These are phyloP conservation scores for Paramecium caudatum DNA, from an alignment of 73 alveolate species.

Conservation along the genomic window DNA sequence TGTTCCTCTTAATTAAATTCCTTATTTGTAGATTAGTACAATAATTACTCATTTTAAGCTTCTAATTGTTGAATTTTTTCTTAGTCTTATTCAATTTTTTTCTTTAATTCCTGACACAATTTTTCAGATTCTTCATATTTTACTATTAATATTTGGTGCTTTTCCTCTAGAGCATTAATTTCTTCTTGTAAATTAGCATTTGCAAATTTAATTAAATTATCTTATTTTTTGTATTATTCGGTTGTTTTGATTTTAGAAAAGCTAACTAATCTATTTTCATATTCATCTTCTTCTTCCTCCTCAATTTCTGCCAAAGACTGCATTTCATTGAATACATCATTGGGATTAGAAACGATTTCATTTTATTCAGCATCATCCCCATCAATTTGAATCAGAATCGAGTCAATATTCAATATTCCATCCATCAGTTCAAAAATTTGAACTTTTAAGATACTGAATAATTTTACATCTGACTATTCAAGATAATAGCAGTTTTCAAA, in stretches of 20 bases:
- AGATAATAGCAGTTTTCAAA: slow-evolving; percentile 16
- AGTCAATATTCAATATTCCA: slow-evolving; percentile 28
- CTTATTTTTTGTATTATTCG: slow-evolving; percentile 3
- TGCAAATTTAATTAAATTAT: slow-evolving; percentile 3
- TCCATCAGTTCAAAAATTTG: slow-evolving; percentile 40
- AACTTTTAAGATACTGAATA: not conserved
- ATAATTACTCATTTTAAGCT: slow-evolving; percentile 11
- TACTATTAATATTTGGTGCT: not conserved
- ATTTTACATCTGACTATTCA: slow-evolving; percentile 17
- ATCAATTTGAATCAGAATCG: slow-evolving; percentile 9
- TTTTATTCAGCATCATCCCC: slow-evolving; percentile 6
- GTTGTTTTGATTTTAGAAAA: not conserved
- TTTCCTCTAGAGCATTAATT: not conserved
- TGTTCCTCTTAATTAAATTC: not conserved
- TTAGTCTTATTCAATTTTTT: not conserved
- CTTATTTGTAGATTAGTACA: not conserved
- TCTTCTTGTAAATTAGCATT: slow-evolving; percentile 29
- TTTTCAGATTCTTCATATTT: slow-evolving; percentile 26
- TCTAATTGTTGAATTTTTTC: not conserved
- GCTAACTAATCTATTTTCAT: slow-evolving; percentile 1
- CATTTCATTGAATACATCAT: slow-evolving; percentile 29
- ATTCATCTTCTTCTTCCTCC: not conserved
- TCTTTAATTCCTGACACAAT: not conserved
- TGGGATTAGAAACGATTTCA: not conserved
- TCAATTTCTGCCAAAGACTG: slow-evolving; percentile 1